Evolutionary conservation across 805 yeast genomes (phyloP).

Genomic region (Candida suzukii): DNA sequence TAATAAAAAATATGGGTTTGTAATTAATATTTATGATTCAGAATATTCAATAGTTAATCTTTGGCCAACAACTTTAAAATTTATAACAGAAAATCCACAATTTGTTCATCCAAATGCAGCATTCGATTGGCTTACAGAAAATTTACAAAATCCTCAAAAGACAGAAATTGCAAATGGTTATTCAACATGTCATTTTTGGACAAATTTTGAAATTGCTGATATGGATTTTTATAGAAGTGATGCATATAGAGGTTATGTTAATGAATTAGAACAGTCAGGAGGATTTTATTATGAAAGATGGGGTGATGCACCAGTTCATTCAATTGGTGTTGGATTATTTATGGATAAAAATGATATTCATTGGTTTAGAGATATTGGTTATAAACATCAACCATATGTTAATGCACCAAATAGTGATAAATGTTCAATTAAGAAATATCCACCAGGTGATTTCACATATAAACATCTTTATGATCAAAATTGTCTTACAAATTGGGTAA

Average conservation of each 20-base stretch:
- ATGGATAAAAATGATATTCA: conserved; percentile 64
- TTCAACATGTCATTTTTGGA: conserved; percentile 80
- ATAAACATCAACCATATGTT: conserved; percentile 64
- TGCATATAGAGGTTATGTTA: conserved; percentile 58
- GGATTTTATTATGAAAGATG: conserved; percentile 87
- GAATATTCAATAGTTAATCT: conserved; percentile 54
- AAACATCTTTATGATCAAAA: conserved; percentile 55
- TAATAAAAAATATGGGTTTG: conserved; percentile 67
- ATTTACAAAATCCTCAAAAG: conserved; percentile 43
- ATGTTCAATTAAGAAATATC: conserved; percentile 38
- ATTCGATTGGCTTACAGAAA: conserved; percentile 44
- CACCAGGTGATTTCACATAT: conserved; percentile 47
- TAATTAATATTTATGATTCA: conserved; percentile 61
- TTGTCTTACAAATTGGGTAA: conserved; percentile 69
- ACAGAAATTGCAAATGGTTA: conserved; percentile 33
- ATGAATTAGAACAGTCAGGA: conserved; percentile 58
- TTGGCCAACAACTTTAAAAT: conserved; percentile 66
- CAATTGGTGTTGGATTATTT: conserved; percentile 65
- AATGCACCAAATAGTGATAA: conserved; percentile 61
- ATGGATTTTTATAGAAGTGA: conserved; percentile 73
- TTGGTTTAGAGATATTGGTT: conserved; percentile 86
- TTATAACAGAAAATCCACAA: conserved; percentile 47
- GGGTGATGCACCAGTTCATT: conserved; percentile 93
- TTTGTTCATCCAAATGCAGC: conserved; percentile 50
- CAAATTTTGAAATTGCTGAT: conserved; percentile 80